Evolutionary conservation across 495 filamentous ascomycete species (phyloP).

Genomic region (Annulohypoxylon maeteangense): DNA sequence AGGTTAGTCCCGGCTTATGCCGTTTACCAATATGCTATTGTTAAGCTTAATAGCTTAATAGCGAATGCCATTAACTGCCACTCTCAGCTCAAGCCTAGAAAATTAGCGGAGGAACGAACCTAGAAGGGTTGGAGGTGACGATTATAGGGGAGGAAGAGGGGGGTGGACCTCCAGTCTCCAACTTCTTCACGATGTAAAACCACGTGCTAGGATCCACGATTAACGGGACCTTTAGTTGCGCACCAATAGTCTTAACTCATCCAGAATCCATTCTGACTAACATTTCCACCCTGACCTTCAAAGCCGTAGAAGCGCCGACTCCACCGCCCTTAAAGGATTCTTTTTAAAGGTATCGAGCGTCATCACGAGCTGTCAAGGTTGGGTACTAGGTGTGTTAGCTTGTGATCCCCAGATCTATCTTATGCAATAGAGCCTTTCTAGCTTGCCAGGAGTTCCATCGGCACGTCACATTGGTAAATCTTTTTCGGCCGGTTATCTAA

Average conservation of each 20-base stretch:
- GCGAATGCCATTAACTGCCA: background rate
- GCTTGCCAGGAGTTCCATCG: slow-evolving; percentile 7
- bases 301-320: slow-evolving; percentile 42
- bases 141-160: background rate
- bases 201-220: slow-evolving; percentile 26
- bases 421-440: background rate
- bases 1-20: slow-evolving; percentile 24
- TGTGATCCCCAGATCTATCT: background rate
- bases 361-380: background rate
- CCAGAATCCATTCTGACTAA: slow-evolving; percentile 24
- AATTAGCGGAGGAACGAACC: slow-evolving; percentile 10
- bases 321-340: slow-evolving; percentile 2
- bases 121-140: slow-evolving; percentile 14
- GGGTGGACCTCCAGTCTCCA: slow-evolving; percentile 24
- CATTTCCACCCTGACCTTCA: slow-evolving; percentile 17
- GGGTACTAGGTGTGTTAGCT: background rate
- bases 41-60: slow-evolving; percentile 18
- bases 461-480: background rate
- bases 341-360: background rate
- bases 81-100: slow-evolving; percentile 15
- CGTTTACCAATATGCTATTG: slow-evolving; percentile 10
- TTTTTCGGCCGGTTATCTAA: slow-evolving; percentile 3
- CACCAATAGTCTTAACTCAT: slow-evolving; percentile 22
- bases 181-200: slow-evolving; percentile 21
- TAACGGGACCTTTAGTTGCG: slow-evolving; percentile 27